phyloP scores from a whole-genome alignment of 257 asterid genomes.

The Solanum chilense region DNA sequence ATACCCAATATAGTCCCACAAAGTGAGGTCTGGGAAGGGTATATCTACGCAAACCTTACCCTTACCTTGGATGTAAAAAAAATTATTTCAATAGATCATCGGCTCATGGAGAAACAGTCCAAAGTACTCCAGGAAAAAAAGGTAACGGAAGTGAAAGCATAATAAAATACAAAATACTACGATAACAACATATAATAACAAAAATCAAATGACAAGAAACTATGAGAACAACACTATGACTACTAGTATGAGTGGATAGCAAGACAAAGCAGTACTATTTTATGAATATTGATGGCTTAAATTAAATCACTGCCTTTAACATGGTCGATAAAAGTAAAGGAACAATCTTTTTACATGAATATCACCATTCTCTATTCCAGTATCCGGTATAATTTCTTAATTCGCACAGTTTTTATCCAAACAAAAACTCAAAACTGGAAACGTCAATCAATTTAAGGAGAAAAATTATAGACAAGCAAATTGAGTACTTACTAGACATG shows the following conservation, averaged over 20 bases:
- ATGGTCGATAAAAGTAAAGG: background rate
- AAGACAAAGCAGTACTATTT: background rate
- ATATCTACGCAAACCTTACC: background rate
- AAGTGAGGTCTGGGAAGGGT: background rate
- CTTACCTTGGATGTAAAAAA: background rate
- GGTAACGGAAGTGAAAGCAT: background rate
- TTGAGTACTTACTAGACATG: background rate
- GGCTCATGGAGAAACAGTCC: background rate
- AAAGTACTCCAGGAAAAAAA: background rate
- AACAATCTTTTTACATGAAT: background rate
- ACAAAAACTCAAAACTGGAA: background rate
- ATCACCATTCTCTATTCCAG: background rate
- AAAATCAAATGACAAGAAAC: background rate
- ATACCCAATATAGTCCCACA: background rate
- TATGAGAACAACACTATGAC: background rate
- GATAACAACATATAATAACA: background rate
- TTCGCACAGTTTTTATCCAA: background rate
- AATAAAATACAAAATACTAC: background rate
- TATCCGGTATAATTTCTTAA: background rate
- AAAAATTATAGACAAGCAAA: background rate
- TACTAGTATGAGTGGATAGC: background rate
- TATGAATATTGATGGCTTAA: background rate
- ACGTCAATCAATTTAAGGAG: background rate
- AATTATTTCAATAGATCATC: background rate
- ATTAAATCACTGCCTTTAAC: background rate